Evolutionary conservation across 768 basidiomycete species (phyloP), one percentile per base, ranked within the genome.

Genomic region (Russula vinacea): DNA sequence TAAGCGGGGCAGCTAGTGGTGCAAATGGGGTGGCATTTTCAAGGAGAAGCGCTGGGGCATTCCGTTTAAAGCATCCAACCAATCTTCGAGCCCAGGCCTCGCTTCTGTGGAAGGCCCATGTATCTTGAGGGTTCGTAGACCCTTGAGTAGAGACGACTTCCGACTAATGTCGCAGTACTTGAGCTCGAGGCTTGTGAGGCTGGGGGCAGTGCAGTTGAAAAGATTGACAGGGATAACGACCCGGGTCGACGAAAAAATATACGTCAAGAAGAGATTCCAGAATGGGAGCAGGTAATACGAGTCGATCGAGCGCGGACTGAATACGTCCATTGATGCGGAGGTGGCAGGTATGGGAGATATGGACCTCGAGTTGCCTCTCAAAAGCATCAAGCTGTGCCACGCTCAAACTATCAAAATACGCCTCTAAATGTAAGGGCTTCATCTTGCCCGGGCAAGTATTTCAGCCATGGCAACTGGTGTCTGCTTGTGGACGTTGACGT

Each of bases 21-120:
- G 47, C 37, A 26, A 39, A 6, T 24, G 62, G 62, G 22, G 54
- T 44, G 39, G 66, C 33, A 0, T n/a, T 22, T 6, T 53, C 40
- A 55, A 67, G 58, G 17, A 45, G 9, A 42, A 67, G 58, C 2
- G 32, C 16, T 64, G 26, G n/a, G 62, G 29, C 58, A 64, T 57
- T 39, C 37, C 44, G 1, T 57, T 24, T 26, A 67, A 54, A 8
- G 66, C 56, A 49, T 53, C 54, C 32, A 67, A 47, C 62, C 62
- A 66, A 29, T 53, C 44, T 6, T 29, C 29, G 17, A 62, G 55
- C 5, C 3, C 39, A 9, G 62, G 65, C 32, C 58, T 51, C 11
- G 10, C 11, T 6, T n/a, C 7, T 39, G 5, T 14, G 10, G 47
- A 56, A 8, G 51, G 24, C 1, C 5, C 13, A 3, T 32, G 3